A percentile compares a stretch with the other conserved stretches of the same genome.
phyloP scores from a whole-genome alignment of 148 eudicot genomes.

The Cornus suecica region DNA sequence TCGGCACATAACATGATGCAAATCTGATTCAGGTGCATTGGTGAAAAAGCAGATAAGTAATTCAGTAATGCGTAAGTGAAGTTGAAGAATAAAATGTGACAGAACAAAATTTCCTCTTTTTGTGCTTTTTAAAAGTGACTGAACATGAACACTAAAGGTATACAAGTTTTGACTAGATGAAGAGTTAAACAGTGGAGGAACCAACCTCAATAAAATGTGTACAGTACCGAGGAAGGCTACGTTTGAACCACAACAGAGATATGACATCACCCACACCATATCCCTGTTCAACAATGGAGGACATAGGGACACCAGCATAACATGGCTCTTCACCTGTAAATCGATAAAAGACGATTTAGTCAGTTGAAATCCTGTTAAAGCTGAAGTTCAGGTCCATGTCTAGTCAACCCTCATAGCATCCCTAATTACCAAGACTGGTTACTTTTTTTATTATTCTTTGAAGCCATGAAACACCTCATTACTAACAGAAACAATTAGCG shows the following conservation, averaged over 20 bases:
- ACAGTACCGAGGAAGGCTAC: conserved; percentile 96
- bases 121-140: not conserved
- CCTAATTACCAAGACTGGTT: not conserved
- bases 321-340: conserved; percentile 89
- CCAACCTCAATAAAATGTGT: conserved; percentile 91
- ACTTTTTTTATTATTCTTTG: not conserved
- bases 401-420: not conserved
- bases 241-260: conserved; percentile 95
- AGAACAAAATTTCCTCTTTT: no score
- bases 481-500: not conserved
- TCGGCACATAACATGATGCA: conserved; percentile 97
- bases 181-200: not conserved
- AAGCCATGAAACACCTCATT: not conserved
- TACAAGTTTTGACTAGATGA: not conserved
- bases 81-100: not conserved
- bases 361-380: not conserved
- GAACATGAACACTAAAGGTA: not conserved
- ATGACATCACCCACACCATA: conserved; percentile 96
- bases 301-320: conserved; percentile 98
- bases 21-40: conserved; percentile 43
- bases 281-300: conserved; percentile 90
- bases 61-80: not conserved
- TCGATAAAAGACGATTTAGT: conserved; percentile 2
- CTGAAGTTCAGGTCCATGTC: not conserved
- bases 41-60: not conserved